Percentiles rank a stretch among this genome's conserved stretches.
Conservation (phyloP, 768 basidiomycete genomes). For the Chalciporus chontae region DNA sequence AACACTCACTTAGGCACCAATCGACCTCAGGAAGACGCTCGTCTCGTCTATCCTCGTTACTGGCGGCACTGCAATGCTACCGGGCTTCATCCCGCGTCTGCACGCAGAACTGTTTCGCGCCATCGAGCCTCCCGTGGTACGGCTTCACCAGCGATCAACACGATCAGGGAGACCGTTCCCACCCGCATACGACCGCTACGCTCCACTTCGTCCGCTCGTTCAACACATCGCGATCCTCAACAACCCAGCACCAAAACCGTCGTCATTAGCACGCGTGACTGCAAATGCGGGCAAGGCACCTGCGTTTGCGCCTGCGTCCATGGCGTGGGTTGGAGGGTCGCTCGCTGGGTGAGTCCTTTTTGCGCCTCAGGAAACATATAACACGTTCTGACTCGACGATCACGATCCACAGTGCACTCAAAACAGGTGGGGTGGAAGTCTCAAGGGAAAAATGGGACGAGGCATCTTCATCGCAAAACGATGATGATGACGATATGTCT, state of each 20-base stretch:
- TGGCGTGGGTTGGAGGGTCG: slow-evolving; percentile 93
- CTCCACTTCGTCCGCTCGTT: slow-evolving; percentile 63
- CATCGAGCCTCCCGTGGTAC: slow-evolving; percentile 40
- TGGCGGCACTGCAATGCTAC: slow-evolving; percentile 89
- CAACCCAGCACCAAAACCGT: slow-evolving; percentile 62
- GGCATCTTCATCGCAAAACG: slow-evolving; percentile 40
- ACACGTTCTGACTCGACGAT: background rate
- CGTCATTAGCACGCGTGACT: slow-evolving; percentile 47
- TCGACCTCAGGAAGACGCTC: slow-evolving; percentile 84
- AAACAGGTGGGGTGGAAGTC: slow-evolving; percentile 83
- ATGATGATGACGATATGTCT: slow-evolving; percentile 38
- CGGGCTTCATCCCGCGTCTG: slow-evolving; percentile 90
- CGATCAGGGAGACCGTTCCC: slow-evolving; percentile 39
- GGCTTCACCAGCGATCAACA: slow-evolving; percentile 32
- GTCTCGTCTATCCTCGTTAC: slow-evolving; percentile 80
- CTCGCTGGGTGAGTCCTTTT: slow-evolving; percentile 73
- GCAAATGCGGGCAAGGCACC: slow-evolving; percentile 81
- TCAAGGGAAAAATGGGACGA: slow-evolving; percentile 86
- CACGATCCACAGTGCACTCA: slow-evolving; percentile 58
- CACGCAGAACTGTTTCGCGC: slow-evolving; percentile 70
- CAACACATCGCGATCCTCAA: slow-evolving; percentile 81
- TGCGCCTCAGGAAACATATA: background rate
- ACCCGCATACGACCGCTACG: slow-evolving; percentile 71
- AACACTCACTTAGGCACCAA: slow-evolving; percentile 58
- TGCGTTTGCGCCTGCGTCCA: slow-evolving; percentile 73